Evolutionary conservation across 345 rosid genomes (phyloP).

Genomic region (Rhodamnia rubescens): DNA sequence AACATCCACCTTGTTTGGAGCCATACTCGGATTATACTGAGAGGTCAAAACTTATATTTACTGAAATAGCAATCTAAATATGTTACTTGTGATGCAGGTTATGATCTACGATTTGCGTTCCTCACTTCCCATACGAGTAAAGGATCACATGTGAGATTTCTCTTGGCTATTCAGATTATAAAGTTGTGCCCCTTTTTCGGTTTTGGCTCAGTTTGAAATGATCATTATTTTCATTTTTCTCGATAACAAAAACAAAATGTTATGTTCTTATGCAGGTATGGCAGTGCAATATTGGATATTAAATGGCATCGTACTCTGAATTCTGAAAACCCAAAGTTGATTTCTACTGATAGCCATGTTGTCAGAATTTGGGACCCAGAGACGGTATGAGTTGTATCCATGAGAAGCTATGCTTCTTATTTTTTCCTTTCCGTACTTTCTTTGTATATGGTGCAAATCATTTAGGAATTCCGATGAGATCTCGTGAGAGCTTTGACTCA

Average conservation of each 20-base stretch:
- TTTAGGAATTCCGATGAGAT: background rate
- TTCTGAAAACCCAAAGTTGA: constrained; percentile 61
- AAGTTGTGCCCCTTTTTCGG: background rate
- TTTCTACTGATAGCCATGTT: constrained; percentile 70
- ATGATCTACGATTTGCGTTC: constrained; percentile 86
- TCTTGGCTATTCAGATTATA: background rate
- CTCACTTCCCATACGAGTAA: constrained; percentile 62
- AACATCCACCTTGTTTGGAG: background rate
- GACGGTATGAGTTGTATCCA: constrained; percentile 35
- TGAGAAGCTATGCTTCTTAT: background rate
- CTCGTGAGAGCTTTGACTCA: no score
- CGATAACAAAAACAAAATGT: background rate
- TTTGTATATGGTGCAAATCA: background rate
- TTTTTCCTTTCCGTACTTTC: background rate
- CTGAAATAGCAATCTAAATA: background rate
- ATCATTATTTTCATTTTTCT: background rate
- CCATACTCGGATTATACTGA: background rate
- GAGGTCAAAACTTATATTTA: background rate
- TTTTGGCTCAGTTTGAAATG: background rate
- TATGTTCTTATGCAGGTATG: constrained; percentile 49
- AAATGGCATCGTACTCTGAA: constrained; percentile 87
- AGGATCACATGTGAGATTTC: constrained; percentile 84
- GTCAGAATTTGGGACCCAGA: constrained; percentile 98
- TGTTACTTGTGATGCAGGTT: constrained; percentile 39
- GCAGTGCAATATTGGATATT: constrained; percentile 75